Evolutionary conservation across 1,284 basidiomycete species (phyloP).

Genomic region (Ceratobasidium sp.): DNA sequence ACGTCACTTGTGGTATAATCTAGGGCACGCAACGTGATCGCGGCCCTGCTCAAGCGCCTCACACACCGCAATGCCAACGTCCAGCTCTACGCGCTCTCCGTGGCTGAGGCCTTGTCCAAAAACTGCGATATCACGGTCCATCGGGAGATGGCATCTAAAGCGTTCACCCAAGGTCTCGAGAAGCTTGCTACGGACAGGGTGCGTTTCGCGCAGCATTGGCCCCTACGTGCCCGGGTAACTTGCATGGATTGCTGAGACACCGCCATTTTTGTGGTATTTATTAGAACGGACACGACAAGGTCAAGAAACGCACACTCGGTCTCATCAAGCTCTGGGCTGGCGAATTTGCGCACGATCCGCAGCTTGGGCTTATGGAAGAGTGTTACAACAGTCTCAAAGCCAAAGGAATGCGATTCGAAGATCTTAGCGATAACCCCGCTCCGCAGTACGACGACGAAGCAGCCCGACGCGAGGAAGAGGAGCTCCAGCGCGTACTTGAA

Average conservation of each 20-base stretch:
- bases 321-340: slow-evolving; percentile 88
- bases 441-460: slow-evolving; percentile 82
- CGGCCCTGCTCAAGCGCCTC: slow-evolving; percentile 89
- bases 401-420: slow-evolving; percentile 84
- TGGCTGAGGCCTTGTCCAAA: slow-evolving; percentile 90
- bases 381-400: slow-evolving; percentile 84
- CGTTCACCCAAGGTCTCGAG: slow-evolving; percentile 91
- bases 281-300: slow-evolving; percentile 90
- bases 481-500: slow-evolving; percentile 89
- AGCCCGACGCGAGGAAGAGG: slow-evolving; percentile 88
- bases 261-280: not conserved
- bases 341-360: slow-evolving; percentile 85
- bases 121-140: slow-evolving; percentile 88
- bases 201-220: slow-evolving; percentile 54
- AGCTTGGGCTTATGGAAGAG: slow-evolving; percentile 92
- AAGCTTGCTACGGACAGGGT: slow-evolving; percentile 90
- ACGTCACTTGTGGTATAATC: slow-evolving; percentile 34
- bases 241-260: slow-evolving; percentile 1
- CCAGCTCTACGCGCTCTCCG: slow-evolving; percentile 91
- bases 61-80: slow-evolving; percentile 96
- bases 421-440: slow-evolving; percentile 73
- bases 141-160: slow-evolving; percentile 88
- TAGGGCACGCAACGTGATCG: slow-evolving; percentile 89
- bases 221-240: not conserved
- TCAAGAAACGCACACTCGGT: slow-evolving; percentile 79